Evolutionary conservation across 2,329 filamentous ascomycete genomes (phyloP).

Genomic region (Iodosphaeria phyllophila): DNA sequence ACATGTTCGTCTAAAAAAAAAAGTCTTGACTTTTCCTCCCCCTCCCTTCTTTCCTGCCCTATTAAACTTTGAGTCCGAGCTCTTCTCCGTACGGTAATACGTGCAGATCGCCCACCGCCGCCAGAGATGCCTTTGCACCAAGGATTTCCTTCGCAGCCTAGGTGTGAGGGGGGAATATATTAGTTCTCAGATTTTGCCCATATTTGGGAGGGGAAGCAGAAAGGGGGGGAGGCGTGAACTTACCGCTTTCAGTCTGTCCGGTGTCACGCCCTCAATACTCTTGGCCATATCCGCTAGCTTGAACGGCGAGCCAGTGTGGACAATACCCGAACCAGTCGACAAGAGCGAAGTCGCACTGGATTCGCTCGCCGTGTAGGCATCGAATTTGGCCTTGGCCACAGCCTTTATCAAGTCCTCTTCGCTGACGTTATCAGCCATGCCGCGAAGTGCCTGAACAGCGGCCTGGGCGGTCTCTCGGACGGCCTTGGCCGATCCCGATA

Average conservation of each 20-base stretch:
- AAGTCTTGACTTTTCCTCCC: too few species aligned
- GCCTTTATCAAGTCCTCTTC: conserved; percentile 87
- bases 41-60: conserved; percentile 8
- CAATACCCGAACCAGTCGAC: conserved; percentile 65
- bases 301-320: conserved; percentile 66
- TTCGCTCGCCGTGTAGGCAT: conserved; percentile 67
- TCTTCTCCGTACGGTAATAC: conserved; percentile 86
- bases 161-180: too few species aligned
- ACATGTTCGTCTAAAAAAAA: conserved; percentile 21
- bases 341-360: conserved; percentile 61
- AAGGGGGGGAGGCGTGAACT: conserved; percentile 18
- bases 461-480: conserved; percentile 59
- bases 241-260: conserved; percentile 73
- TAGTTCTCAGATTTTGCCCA: conserved; percentile 16
- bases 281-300: conserved; percentile 67
- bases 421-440: conserved; percentile 52
- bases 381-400: conserved; percentile 82
- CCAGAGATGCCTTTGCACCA: conserved; percentile 74
- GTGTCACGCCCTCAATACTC: conserved; percentile 62
- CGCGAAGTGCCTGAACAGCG: conserved; percentile 67
- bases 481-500: conserved; percentile 55
- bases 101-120: conserved; percentile 79
- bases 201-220: too few species aligned
- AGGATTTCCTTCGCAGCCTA: conserved; percentile 83
- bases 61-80: conserved; percentile 85